Evolutionary conservation across 2,329 filamentous ascomycete species (phyloP), one percentile per base, ranked within the genome.

Genomic region (Cladosporium velox): DNA sequence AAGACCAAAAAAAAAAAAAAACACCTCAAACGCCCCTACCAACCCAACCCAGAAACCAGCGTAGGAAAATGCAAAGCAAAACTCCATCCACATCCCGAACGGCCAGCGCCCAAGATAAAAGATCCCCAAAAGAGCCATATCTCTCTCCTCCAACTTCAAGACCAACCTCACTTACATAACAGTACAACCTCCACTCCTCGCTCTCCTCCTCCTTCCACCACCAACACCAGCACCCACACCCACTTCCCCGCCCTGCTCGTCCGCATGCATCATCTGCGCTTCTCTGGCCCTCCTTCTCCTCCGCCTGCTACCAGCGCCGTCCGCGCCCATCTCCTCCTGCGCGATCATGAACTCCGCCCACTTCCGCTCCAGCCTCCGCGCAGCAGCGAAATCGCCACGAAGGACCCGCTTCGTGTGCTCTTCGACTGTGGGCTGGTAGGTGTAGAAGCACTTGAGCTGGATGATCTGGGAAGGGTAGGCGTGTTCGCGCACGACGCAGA

Each of bases 291-390:
- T 85, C 59, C 93, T 85, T 69, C 93, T 84, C 66, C 93, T 83
- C 63, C 93, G 83, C 64, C 93, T 84, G 2, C 85, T 82, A 6
- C 90, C 88, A 1, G 84, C 85, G 1, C 90, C 92, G 2, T 81
- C 83, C 2, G 86, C 86, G 2, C 90, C 91, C 0, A 91, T 91
- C 76, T 97, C 94, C 77, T 97, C 92, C 60, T 87, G 91, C 18
- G 91, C 89, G 80, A 96, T 91, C 93, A 97, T 97, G 77, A 92
- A 96, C 64, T 96, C 91, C 0, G 90, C 90, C 94, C 94, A 98
- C 77, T 94, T 96, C 69, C 89, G 85, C 81, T 97, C 93, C 24
- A 98, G 83, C n/a, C 91, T 84, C 44, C 84, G 85, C 0, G 95
- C 95, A 1, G 91, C 85, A 0, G 84, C 82, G 66, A 92, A 85